Evolutionary conservation across 2,329 filamentous ascomycete species (phyloP).

Genomic region (Fusarium setosum): DNA sequence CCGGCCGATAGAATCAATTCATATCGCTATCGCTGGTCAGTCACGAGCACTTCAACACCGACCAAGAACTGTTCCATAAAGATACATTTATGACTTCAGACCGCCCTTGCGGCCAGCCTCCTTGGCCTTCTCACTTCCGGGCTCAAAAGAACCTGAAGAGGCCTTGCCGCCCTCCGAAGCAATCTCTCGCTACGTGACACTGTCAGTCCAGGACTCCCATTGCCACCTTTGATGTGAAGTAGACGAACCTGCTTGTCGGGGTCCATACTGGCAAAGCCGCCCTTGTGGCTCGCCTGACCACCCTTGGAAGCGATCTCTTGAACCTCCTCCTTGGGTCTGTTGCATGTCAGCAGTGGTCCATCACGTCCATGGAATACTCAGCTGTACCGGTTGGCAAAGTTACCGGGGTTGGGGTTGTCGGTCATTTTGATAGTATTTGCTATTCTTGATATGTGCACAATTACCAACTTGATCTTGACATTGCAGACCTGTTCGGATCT

Average conservation of each 20-base stretch:
- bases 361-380: background rate
- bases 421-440: slow-evolving; percentile 23
- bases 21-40: background rate
- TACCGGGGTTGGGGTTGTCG: slow-evolving; percentile 42
- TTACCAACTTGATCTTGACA: too few relatives aligned
- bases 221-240: slow-evolving; percentile 45
- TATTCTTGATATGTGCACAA: background rate
- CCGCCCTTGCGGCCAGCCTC: slow-evolving; percentile 68
- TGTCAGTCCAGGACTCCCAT: background rate
- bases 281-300: slow-evolving; percentile 50
- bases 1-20: background rate
- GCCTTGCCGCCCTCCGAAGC: slow-evolving; percentile 66
- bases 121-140: slow-evolving; percentile 61
- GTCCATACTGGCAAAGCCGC: slow-evolving; percentile 56
- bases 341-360: background rate
- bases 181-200: slow-evolving; percentile 55
- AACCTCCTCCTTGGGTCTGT: slow-evolving; percentile 57
- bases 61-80: background rate
- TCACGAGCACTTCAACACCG: background rate
- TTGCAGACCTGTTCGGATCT: fast-evolving
- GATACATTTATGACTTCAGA: slow-evolving; percentile 15
- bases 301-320: slow-evolving; percentile 55
- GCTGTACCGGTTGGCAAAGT: slow-evolving; percentile 43
- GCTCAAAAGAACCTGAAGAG: slow-evolving; percentile 65
- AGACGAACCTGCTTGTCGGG: slow-evolving; percentile 53